These are phyloP conservation scores for Microdochium bolleyi DNA, from an alignment of 2,329 filamentous ascomycete species.

Conservation along the genomic window DNA sequence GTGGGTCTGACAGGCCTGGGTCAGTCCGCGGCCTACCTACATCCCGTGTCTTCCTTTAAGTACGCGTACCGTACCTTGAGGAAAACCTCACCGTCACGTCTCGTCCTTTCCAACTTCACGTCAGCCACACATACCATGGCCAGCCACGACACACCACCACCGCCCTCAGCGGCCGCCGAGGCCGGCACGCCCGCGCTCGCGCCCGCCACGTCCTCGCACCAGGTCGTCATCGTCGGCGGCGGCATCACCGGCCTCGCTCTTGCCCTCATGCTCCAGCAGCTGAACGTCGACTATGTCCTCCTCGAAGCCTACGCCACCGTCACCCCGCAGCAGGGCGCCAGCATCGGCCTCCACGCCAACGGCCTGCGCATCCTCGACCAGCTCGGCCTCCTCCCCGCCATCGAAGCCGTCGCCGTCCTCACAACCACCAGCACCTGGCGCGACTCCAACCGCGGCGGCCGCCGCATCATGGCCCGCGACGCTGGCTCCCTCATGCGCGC, in stretches of 20 bases:
- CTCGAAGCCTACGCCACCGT: slow-evolving; percentile 34
- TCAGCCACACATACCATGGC: too few relatives aligned
- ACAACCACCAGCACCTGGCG: slow-evolving; percentile 3
- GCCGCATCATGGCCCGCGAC: slow-evolving; percentile 4
- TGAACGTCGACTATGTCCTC: slow-evolving; percentile 37
- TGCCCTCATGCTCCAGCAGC: slow-evolving; percentile 33
- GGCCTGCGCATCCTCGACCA: slow-evolving; percentile 40
- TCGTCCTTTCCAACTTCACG: too few relatives aligned
- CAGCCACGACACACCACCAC: background rate
- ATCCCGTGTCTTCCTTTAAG: too few relatives aligned
- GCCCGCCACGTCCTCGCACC: background rate
- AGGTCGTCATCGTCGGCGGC: slow-evolving; percentile 39
- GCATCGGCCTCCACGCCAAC: slow-evolving; percentile 34
- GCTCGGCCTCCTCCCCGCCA: slow-evolving; percentile 27
- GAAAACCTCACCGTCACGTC: too few relatives aligned
- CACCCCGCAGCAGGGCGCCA: slow-evolving; percentile 36
- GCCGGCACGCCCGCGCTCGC: background rate
- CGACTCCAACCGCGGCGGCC: slow-evolving; percentile 5
- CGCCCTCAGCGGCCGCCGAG: background rate
- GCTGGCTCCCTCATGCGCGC: slow-evolving; percentile 5
- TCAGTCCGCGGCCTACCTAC: too few relatives aligned
- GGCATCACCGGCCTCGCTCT: slow-evolving; percentile 38
- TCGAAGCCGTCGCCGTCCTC: slow-evolving; percentile 11
- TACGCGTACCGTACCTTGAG: too few relatives aligned
- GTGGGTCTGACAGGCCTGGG: too few relatives aligned